phyloP scores from a whole-genome alignment of 305 asterid species.

The Fraxinus dipetala region DNA sequence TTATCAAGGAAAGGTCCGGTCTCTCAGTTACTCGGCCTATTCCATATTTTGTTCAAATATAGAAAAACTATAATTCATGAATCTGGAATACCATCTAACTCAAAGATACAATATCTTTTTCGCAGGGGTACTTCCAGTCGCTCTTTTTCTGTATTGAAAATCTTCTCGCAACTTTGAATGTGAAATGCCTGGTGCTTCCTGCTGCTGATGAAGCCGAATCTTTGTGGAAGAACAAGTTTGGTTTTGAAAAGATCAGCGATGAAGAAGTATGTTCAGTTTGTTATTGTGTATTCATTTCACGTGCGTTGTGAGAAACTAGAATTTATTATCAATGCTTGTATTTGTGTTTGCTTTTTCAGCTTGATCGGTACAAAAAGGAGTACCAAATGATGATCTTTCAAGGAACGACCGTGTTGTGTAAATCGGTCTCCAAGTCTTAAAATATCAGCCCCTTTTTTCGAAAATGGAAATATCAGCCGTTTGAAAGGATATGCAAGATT shows the following conservation, averaged over 20 bases:
- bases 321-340: neutral
- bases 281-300: neutral
- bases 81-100: neutral
- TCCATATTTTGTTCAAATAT: neutral
- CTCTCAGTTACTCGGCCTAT: conserved; percentile 1
- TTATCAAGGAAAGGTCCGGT: conserved; percentile 67
- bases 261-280: conserved; percentile 45
- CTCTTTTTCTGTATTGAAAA: conserved; percentile 58
- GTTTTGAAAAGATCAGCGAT: conserved; percentile 48
- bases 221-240: conserved; percentile 67
- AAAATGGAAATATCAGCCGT: neutral
- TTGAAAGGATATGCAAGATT: neutral
- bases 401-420: conserved; percentile 64
- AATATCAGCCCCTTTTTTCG: neutral
- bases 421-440: conserved; percentile 34
- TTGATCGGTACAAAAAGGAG: conserved; percentile 45
- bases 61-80: neutral
- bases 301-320: neutral
- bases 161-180: conserved; percentile 50
- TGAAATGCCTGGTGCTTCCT: conserved; percentile 65
- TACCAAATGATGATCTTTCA: conserved; percentile 70
- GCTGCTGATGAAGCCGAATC: conserved; percentile 80
- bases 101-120: neutral
- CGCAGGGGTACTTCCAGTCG: conserved; percentile 74
- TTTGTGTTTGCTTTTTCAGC: conserved; percentile 36